These are phyloP conservation scores for Arabidopsis arenosa DNA, from an alignment of 345 rosid species.

Conservation along the genomic window DNA sequence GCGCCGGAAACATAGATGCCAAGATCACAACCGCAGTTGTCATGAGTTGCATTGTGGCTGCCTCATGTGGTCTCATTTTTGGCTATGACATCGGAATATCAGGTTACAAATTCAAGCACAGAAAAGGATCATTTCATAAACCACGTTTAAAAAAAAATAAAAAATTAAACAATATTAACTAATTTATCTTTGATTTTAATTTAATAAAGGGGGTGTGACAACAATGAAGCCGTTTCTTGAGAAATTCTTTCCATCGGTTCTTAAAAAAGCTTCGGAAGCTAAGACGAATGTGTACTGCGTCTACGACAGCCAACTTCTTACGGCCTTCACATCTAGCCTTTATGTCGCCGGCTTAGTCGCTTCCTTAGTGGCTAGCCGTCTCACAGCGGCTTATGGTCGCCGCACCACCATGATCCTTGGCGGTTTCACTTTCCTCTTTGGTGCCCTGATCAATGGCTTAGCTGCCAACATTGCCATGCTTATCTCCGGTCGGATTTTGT, in stretches of 20 bases:
- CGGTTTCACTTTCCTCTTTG: conserved; percentile 73
- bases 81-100: conserved; percentile 90
- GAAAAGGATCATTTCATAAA: neutral
- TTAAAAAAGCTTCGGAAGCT: conserved; percentile 56
- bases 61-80: conserved; percentile 81
- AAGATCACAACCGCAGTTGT: conserved; percentile 63
- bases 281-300: conserved; percentile 66
- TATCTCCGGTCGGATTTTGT: conserved; percentile 78
- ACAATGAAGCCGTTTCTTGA: conserved; percentile 82
- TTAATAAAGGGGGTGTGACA: conserved; percentile 72
- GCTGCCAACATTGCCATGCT: conserved; percentile 76
- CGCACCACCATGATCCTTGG: conserved; percentile 72
- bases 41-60: conserved; percentile 79
- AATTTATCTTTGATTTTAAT: neutral
- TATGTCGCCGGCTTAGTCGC: conserved; percentile 74
- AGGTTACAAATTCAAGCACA: conserved; percentile 46
- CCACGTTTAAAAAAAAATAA: neutral
- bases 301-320: conserved; percentile 68
- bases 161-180: neutral
- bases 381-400: conserved; percentile 61
- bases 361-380: conserved; percentile 74
- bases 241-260: conserved; percentile 74
- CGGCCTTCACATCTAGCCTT: conserved; percentile 80
- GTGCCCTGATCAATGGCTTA: conserved; percentile 74
- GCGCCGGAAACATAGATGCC: conserved; percentile 28